These are phyloP conservation scores for Fusarium staphyleae DNA, from an alignment of 2,329 filamentous ascomycete species.

Conservation along the genomic window DNA sequence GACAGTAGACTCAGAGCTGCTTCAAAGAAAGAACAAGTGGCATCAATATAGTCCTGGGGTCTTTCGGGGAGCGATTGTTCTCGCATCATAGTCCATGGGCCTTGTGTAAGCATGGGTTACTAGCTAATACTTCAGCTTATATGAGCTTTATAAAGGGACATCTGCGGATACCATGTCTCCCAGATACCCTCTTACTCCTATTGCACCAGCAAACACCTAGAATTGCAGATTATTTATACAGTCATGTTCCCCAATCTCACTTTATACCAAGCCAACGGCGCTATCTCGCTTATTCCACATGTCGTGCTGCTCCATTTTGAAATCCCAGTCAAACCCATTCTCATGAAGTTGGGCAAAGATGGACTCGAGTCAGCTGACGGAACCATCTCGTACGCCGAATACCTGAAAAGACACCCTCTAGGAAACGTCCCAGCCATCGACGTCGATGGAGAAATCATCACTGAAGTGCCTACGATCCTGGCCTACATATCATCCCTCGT, in stretches of 20 bases:
- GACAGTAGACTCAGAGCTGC: neutral
- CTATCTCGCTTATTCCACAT: slow-evolving; percentile 42
- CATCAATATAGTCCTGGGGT: too few relatives aligned
- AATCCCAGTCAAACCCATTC: slow-evolving; percentile 35
- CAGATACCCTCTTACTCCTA: too few relatives aligned
- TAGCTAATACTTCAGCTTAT: too few relatives aligned
- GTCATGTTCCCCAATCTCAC: slow-evolving; percentile 20
- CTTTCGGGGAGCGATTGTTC: too few relatives aligned
- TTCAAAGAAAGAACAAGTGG: neutral
- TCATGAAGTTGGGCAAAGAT: slow-evolving; percentile 24
- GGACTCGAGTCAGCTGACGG: slow-evolving; percentile 41
- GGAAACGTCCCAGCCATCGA: slow-evolving; percentile 43
- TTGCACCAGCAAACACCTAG: too few relatives aligned
- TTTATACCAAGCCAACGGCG: slow-evolving; percentile 40
- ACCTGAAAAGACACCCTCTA: slow-evolving; percentile 40
- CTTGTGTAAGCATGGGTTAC: too few relatives aligned
- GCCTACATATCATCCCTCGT: slow-evolving; percentile 42
- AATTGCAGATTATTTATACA: too few relatives aligned
- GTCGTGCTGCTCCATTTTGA: slow-evolving; percentile 40
- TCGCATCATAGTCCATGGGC: too few relatives aligned
- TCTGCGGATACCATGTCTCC: too few relatives aligned
- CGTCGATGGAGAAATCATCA: slow-evolving; percentile 40
- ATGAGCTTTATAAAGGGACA: too few relatives aligned
- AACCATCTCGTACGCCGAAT: slow-evolving; percentile 40
- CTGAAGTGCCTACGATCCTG: slow-evolving; percentile 44